Conservation (phyloP, 805 yeast species). For the Saccharomycopsis oosterbeekiorum region DNA sequence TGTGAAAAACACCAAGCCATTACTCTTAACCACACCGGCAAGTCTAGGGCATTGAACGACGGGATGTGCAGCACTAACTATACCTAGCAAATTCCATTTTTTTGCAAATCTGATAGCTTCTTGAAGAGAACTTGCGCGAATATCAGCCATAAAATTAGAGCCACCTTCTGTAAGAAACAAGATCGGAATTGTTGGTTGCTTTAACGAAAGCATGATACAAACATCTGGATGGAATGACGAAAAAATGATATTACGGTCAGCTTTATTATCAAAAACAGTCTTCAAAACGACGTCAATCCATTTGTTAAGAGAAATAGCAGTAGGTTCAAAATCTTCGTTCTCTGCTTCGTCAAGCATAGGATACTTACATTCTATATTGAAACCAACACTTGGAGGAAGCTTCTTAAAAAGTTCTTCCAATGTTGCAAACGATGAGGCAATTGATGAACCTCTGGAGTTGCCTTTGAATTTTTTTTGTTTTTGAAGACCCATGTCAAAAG, state of each 20-base stretch:
- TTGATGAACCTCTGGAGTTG: constrained; percentile 78
- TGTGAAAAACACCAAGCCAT: constrained; percentile 87
- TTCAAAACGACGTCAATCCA: constrained; percentile 84
- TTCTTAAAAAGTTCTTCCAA: constrained; percentile 74
- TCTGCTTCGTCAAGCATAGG: constrained; percentile 94
- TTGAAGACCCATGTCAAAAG: neutral
- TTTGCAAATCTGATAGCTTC: constrained; percentile 85
- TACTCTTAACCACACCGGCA: constrained; percentile 81
- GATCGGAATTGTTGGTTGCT: constrained; percentile 90
- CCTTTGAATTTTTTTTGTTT: constrained; percentile 84
- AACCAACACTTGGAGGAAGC: constrained; percentile 76
- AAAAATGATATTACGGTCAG: constrained; percentile 78
- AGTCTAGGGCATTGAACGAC: constrained; percentile 83
- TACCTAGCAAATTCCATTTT: constrained; percentile 84
- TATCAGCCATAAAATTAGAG: constrained; percentile 76
- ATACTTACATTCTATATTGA: constrained; percentile 89
- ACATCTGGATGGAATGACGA: constrained; percentile 94
- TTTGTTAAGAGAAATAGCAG: constrained; percentile 71
- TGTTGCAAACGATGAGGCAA: constrained; percentile 88
- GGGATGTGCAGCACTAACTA: constrained; percentile 83
- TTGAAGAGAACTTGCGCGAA: constrained; percentile 78
- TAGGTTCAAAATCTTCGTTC: constrained; percentile 76
- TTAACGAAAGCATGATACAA: constrained; percentile 73
- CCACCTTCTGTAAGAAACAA: constrained; percentile 87
- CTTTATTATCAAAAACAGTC: constrained; percentile 65